A percentile compares a stretch with the other conserved stretches of the same genome.
Conservation (phyloP, 768 basidiomycete species). For the Dendrothele bispora region DNA sequence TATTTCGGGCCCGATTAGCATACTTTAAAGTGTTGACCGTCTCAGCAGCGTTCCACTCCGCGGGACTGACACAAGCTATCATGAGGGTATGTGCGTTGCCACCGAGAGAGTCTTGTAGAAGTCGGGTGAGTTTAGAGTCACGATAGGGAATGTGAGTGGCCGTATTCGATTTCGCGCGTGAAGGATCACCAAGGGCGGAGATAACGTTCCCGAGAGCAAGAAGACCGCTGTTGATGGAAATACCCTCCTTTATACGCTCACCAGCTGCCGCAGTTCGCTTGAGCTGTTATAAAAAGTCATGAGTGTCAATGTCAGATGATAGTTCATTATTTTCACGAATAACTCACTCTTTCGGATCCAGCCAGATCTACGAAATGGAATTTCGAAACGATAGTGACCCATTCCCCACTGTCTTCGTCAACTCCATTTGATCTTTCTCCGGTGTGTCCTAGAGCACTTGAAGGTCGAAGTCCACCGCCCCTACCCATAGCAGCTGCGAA, state of each 20-base stretch:
- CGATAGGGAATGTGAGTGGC: slow-evolving; percentile 94
- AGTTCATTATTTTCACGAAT: slow-evolving; percentile 4
- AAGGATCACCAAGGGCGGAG: slow-evolving; percentile 93
- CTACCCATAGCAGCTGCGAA: slow-evolving; percentile 75
- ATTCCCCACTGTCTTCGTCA: slow-evolving; percentile 75
- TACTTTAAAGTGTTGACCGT: slow-evolving; percentile 96
- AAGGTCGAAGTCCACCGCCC: slow-evolving; percentile 65
- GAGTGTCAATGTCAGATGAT: slow-evolving; percentile 9
- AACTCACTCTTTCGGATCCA: slow-evolving; percentile 87
- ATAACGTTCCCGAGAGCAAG: slow-evolving; percentile 98
- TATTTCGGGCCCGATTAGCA: slow-evolving; percentile 94
- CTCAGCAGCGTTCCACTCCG: slow-evolving; percentile 93
- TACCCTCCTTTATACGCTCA: slow-evolving; percentile 98
- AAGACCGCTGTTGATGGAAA: slow-evolving; percentile 96
- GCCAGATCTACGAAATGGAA: slow-evolving; percentile 99
- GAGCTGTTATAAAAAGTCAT: slow-evolving; percentile 48
- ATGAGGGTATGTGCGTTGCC: slow-evolving; percentile 98
- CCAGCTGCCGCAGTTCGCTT: slow-evolving; percentile 96
- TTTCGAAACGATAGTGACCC: slow-evolving; percentile 90
- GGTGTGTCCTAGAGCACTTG: slow-evolving; percentile 77
- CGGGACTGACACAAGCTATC: slow-evolving; percentile 97
- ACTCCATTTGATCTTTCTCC: slow-evolving; percentile 42
- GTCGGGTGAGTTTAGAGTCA: slow-evolving; percentile 95
- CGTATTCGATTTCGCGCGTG: slow-evolving; percentile 79
- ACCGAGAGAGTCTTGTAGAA: slow-evolving; percentile 94